Percentiles rank a stretch among this genome's conserved stretches.
Evolutionary conservation across 225 moss, liverwort and hornwort genomes (phyloP).

Genomic region (Physcomitrellopsis africana): DNA sequence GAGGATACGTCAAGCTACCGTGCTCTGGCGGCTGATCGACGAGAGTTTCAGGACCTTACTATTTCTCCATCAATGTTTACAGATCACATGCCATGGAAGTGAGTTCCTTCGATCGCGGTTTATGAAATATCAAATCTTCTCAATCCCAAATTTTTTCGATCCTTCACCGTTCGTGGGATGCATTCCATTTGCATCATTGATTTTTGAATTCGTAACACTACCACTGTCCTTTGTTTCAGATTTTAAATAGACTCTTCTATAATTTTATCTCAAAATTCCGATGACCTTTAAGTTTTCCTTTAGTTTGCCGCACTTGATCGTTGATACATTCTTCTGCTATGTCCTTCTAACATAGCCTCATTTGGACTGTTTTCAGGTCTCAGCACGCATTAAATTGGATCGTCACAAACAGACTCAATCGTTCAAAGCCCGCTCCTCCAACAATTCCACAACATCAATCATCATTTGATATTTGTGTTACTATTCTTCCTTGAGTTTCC

Average conservation of each 20-base stretch:
- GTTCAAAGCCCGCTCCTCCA: not conserved
- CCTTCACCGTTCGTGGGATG: too few relatives aligned
- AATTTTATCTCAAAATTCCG: not conserved
- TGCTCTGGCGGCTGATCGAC: constrained; percentile 68
- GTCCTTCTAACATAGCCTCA: not conserved
- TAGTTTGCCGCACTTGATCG: not conserved
- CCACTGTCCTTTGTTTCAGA: too few relatives aligned
- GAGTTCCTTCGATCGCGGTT: constrained; percentile 8
- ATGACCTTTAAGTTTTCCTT: not conserved
- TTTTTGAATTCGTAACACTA: too few relatives aligned
- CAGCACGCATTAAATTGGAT: constrained; percentile 51
- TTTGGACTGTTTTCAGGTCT: constrained; percentile 37
- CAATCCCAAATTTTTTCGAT: too few relatives aligned
- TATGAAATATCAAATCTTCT: not conserved
- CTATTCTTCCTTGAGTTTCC: not conserved
- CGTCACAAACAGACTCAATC: constrained; percentile 24
- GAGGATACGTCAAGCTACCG: constrained; percentile 38
- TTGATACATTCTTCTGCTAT: not conserved
- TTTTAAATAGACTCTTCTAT: too few relatives aligned
- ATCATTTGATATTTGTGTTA: not conserved
- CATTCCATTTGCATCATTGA: too few relatives aligned
- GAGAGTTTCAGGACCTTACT: constrained; percentile 64
- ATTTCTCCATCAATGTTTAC: constrained; percentile 82
- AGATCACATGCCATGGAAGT: constrained; percentile 92
- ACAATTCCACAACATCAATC: too few relatives aligned